Evolutionary conservation across 805 yeast genomes (phyloP).

Genomic region (Metschnikowia kunwiensis): DNA sequence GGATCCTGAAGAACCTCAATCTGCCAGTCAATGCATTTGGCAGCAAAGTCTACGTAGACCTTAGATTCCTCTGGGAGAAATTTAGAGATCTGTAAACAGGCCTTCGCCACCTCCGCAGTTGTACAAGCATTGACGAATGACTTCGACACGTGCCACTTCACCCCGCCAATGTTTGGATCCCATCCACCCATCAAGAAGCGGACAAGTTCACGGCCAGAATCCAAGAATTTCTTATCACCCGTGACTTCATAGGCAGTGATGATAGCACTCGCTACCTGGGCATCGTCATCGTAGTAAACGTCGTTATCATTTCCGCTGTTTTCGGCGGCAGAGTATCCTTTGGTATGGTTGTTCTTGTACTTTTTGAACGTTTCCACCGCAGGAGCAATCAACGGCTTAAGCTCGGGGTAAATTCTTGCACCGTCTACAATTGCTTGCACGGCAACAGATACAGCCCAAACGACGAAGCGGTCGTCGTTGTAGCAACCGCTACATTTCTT

Average conservation of each 20-base stretch:
- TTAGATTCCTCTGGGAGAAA: constrained; percentile 48
- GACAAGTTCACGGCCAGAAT: constrained; percentile 55
- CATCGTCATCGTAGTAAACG: constrained; percentile 72
- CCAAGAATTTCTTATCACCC: constrained; percentile 49
- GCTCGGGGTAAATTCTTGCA: constrained; percentile 49
- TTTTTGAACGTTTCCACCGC: constrained; percentile 48
- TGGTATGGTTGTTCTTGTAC: constrained; percentile 48
- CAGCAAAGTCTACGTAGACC: constrained; percentile 56
- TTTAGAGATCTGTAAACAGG: constrained; percentile 54
- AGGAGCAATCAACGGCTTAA: constrained; percentile 51
- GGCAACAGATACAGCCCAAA: constrained; percentile 69
- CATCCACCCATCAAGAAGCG: constrained; percentile 65
- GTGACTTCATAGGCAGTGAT: constrained; percentile 69
- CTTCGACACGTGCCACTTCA: constrained; percentile 63
- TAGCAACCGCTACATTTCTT: constrained; percentile 39
- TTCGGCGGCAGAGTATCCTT: constrained; percentile 66
- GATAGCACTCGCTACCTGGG: constrained; percentile 65
- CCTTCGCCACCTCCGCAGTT: constrained; percentile 64
- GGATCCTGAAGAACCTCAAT: constrained; percentile 50
- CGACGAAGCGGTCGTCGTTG: constrained; percentile 52
- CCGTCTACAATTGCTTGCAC: constrained; percentile 69
- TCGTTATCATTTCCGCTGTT: constrained; percentile 57
- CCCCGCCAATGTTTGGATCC: constrained; percentile 57
- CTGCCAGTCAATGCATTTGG: constrained; percentile 57
- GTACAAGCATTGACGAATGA: constrained; percentile 63